Evolutionary conservation across 1,139 yeast genomes (phyloP).

Genomic region (Pichia sp.): DNA sequence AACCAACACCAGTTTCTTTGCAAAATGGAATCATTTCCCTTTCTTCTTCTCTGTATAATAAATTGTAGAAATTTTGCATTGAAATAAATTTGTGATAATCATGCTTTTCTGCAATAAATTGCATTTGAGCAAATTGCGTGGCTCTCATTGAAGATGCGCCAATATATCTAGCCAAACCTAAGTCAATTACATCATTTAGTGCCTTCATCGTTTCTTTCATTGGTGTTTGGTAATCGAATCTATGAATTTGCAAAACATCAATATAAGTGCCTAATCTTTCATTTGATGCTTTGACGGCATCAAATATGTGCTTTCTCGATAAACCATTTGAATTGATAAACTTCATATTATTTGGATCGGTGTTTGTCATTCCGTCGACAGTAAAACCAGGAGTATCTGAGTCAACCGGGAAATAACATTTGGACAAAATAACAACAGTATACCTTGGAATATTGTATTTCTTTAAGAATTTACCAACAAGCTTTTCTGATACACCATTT

Average conservation of each 20-base stretch:
- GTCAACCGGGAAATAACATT: conserved; percentile 31
- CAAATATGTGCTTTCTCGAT: conserved; percentile 48
- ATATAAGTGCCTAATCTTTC: conserved; percentile 45
- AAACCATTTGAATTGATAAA: conserved; percentile 37
- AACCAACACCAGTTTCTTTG: conserved; percentile 38
- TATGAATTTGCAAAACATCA: conserved; percentile 45
- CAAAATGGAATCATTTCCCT: conserved; percentile 52
- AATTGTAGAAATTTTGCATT: conserved; percentile 52
- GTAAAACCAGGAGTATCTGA: conserved; percentile 14
- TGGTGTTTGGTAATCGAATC: conserved; percentile 39
- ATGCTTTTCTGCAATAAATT: conserved; percentile 42
- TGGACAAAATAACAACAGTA: conserved; percentile 42
- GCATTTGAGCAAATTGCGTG: conserved; percentile 42
- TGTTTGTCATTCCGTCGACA: conserved; percentile 9
- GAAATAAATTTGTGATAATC: conserved; percentile 49
- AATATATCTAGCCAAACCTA: conserved; percentile 44
- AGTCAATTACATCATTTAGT: conserved; percentile 41
- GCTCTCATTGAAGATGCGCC: conserved; percentile 54
- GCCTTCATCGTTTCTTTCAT: conserved; percentile 47
- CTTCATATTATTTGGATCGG: conserved; percentile 17
- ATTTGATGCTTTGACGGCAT: conserved; percentile 41
- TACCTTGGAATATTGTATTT: conserved; percentile 39
- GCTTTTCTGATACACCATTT: conserved; percentile 38
- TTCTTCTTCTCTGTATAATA: conserved; percentile 53
- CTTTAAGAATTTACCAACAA: conserved; percentile 39